Evolutionary conservation across 2,329 filamentous ascomycete species (phyloP), one percentile per base, ranked within the genome.

Genomic region (Exophiala oligosperma): DNA sequence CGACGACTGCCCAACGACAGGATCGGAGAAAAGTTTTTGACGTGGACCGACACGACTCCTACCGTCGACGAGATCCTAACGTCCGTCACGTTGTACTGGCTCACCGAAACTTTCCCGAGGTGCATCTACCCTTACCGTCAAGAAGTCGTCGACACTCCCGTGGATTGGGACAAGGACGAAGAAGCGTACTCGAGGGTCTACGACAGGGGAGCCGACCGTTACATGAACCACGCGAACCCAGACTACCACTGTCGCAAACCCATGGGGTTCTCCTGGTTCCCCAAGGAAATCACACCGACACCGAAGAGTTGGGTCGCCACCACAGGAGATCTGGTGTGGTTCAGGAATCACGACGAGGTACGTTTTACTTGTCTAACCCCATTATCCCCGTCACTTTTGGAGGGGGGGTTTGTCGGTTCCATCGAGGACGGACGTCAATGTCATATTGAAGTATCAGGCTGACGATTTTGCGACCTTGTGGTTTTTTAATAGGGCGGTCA

Each of bases 181-280:
- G 32, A 35, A 35, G 32, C 32, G 32, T 17, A 4, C 46, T 9
- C 52, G 23, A 48, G 40, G 32, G 44, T 38, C 50, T 26, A 12
- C 46, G 17, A 60, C 40, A 49, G 52, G 32, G n/a, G 53, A 21
- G 17, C 23, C n/a, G 37, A 37, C 8, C 49, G 21, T 12, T 5
- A 52, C 12, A 23, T 35, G 17, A 24, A 21, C 56, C 44, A 57
- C 38, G 65, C 65, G 29, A 60, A 68, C 6, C 66, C 68, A 2
- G 67, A 68, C 2, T 69, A 62, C 57, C 73, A 71, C 52, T 71
- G 74, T 49, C 59, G 74, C 6, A 80, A 79, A 56, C 79, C 78
- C 0, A 69, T 78, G 32, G 80, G 77, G 0, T 80, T 73, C 59
- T 79, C 76, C 0, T 71, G 67, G 9, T 83, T 81, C 57, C 74